Evolutionary conservation across 345 rosid genomes (phyloP), one percentile per base, ranked within the genome.

Genomic region (Anacardium occidentale): DNA sequence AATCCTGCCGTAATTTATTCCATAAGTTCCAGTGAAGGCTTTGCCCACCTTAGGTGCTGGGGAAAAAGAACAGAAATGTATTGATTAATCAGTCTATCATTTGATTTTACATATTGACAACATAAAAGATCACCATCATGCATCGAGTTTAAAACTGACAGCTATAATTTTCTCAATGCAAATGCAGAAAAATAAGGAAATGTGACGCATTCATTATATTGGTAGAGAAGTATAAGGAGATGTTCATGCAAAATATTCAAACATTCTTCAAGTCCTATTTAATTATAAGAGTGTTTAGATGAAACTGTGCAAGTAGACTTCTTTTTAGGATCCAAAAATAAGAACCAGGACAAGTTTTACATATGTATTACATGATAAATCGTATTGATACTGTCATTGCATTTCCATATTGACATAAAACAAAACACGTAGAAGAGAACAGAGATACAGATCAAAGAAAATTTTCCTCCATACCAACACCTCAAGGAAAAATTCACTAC

Each of bases 1-100:
- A 29, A 95, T 56, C 79, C 96, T 87, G 70, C 99, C 99, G 75
- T 95, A 95, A 64, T 95, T 95, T 81, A 95, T 91, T 59, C 99
- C 99, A 66, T 92, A 95, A 18, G 98, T 87, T 71, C 99, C 98
- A 0, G 85, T 85, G 76, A 95, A 92, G 58, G 90, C 91, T 76
- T 84, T 82, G 34, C 68, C 85, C 2, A 81, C 76, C 63, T 62
- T 15, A 29, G 80, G 76, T 55, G 74, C 98, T 88, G 87, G 22
- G 17, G 42, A 37, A 69, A 68, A 73, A 37, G 7, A 63, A 50
- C 62, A 45, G 18, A 40, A 58, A 54, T 67, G 12, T 2, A 34
- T 50, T 17, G 44, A 44, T 69, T 32, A 71, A 60, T 42, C 51
- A 80, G 24, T 70, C 50, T 42, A 3, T 62, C 71, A 60, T 50